Base-by-base conservation (phyloP, 805 yeast genomes). In the Saccharomycopsis schoenii region DNA sequence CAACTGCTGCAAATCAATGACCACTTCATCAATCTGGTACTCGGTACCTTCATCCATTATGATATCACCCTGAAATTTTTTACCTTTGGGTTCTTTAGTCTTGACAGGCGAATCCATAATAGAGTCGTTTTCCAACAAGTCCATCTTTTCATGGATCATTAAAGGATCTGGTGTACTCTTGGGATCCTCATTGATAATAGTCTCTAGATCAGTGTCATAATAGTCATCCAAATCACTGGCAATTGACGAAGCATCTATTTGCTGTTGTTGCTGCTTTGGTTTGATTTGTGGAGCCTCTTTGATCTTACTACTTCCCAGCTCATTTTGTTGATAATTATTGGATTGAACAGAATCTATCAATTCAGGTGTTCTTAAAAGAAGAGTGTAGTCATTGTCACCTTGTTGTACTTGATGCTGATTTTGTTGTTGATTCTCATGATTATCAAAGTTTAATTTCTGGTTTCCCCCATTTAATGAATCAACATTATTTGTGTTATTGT, bases 341-440 rank as follows among this genome's bases (percentile, higher is more conserved):
- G 41, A 24, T 47, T 47, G 41, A 19, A 55, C 39, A 24, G 55
- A 21, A 9, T 39, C 41, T 34, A 61, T 52, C 19, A 62, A 42
- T 12, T 62, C 64, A 6, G 64, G 62, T n/a, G 64, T 56, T 41
- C 64, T 40, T 21, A 62, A 50, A 6, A 60, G 43, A 19, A 62
- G 50, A 36, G 64, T 62, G 51, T 52, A 42, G 17, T 40, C 55
- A 19, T 56, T 50, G 10, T 34, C 37, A 24, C 17, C 29, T 17
- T 15, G n/a, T 47, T 57, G 57, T 29, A 29, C 3, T 15, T 61
- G 56, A 21, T 58, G 50, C 29, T 58, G 61, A 21, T 40, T 15
- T 36, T 34, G 29, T 56, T 40, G 52, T 55, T 59, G 58, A n/a
- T 50, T 56, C 24, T 58, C 52, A 39, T 55, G 40, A 12, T 29